Percentiles rank a stretch among this genome's conserved stretches.
phyloP scores from a whole-genome alignment of 768 basidiomycete species.

The Termitomyces heimii region DNA sequence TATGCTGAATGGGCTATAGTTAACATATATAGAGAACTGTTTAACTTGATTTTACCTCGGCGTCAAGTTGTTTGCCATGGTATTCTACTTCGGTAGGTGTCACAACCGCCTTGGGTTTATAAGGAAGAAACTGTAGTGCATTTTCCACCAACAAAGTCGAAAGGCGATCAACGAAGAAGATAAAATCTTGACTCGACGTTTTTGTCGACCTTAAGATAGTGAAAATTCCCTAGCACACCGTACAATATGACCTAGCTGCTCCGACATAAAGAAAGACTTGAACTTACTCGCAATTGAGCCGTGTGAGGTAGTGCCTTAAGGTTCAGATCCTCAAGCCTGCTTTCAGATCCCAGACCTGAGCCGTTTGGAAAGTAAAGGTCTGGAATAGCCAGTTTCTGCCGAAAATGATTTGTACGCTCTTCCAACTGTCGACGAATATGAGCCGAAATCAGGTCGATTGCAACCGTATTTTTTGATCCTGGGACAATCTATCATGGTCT shows the following conservation, averaged over 20 bases:
- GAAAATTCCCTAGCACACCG: constrained; percentile 66
- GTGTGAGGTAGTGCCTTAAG: constrained; percentile 71
- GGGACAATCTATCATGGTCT: constrained; percentile 75
- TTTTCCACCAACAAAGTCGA: constrained; percentile 81
- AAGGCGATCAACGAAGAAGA: constrained; percentile 87
- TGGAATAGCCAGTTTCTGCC: constrained; percentile 64
- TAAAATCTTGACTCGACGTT: constrained; percentile 80
- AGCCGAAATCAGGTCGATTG: constrained; percentile 89
- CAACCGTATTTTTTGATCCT: constrained; percentile 81
- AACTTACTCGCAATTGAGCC: constrained; percentile 66
- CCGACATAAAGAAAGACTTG: background rate
- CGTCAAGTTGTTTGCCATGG: constrained; percentile 56
- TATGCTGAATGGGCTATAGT: constrained; percentile 33
- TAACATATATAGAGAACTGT: background rate
- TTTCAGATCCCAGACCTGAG: constrained; percentile 23
- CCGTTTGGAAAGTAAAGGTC: constrained; percentile 29
- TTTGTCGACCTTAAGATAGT: constrained; percentile 74
- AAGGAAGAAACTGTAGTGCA: constrained; percentile 81
- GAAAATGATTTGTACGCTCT: constrained; percentile 68
- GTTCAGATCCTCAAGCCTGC: constrained; percentile 37
- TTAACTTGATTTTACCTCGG: constrained; percentile 36
- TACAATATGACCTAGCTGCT: background rate
- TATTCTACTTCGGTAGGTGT: constrained; percentile 61
- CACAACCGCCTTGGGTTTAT: constrained; percentile 46
- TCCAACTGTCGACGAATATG: constrained; percentile 83